Percentiles rank a stretch among this genome's conserved stretches.
phyloP scores from a whole-genome alignment of 2,329 filamentous ascomycete genomes.

The Nothophoma quercina region DNA sequence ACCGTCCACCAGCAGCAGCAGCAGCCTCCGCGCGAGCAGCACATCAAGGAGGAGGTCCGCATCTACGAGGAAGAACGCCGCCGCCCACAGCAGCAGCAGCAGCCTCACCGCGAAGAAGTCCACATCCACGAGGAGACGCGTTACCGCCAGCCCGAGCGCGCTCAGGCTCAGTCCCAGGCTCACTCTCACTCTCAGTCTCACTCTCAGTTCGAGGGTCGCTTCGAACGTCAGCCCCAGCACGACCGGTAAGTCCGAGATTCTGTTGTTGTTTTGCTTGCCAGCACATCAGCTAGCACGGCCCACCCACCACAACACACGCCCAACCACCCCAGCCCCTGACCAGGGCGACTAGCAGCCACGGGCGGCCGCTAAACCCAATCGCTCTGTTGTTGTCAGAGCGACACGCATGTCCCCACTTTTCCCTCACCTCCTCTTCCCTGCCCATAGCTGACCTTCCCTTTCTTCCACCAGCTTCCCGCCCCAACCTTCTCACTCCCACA shows the following conservation, averaged over 20 bases:
- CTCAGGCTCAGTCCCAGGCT: conserved; percentile 41
- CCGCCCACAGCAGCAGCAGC: conserved; percentile 66
- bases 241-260: conserved; percentile 42
- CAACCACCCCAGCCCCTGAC: conserved; percentile 42
- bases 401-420: conserved; percentile 49
- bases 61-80: conserved; percentile 79
- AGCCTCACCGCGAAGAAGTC: conserved; percentile 41
- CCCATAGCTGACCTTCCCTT: conserved; percentile 47
- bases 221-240: conserved; percentile 27
- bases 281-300: conserved; percentile 40
- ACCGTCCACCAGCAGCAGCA: conserved; percentile 55
- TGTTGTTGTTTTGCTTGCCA: conserved; percentile 24
- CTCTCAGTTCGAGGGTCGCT: too few species aligned
- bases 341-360: conserved; percentile 36
- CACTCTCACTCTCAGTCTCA: too few species aligned
- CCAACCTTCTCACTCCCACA: conserved; percentile 54
- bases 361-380: conserved; percentile 42
- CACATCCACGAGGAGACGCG: conserved; percentile 46
- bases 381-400: conserved; percentile 51
- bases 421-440: conserved; percentile 47
- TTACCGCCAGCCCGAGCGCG: conserved; percentile 38
- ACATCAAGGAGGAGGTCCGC: conserved; percentile 85
- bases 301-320: conserved; percentile 32
- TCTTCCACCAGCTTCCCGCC: conserved; percentile 62
- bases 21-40: conserved; percentile 59